Percentiles rank a stretch among this genome's conserved stretches.
Conservation (phyloP, 148 eudicot species). For the Arbutus unedo region DNA sequence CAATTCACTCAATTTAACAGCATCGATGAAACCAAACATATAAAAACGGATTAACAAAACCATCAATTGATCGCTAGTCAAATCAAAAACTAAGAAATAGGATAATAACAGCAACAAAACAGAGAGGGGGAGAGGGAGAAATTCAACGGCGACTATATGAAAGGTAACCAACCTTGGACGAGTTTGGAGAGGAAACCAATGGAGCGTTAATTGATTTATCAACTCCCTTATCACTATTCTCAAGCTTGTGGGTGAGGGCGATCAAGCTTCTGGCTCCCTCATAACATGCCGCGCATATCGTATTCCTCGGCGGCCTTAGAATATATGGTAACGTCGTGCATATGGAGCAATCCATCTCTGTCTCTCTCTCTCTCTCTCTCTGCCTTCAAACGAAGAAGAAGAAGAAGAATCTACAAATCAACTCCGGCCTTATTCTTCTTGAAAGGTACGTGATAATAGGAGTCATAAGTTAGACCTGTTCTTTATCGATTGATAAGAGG, state of each 20-base stretch:
- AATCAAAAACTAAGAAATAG: not conserved
- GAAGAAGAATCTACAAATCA: not conserved
- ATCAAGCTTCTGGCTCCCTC: slow-evolving; percentile 28
- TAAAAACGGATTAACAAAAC: too few relatives aligned
- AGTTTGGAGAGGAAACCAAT: not conserved
- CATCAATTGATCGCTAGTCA: too few relatives aligned
- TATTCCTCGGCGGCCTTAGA: slow-evolving; percentile 77
- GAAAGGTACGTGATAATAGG: not conserved
- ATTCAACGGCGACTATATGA: too few relatives aligned
- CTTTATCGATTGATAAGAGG: not conserved
- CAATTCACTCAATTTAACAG: not conserved
- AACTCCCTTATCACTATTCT: not conserved
- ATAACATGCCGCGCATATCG: slow-evolving; percentile 76
- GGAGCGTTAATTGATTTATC: not conserved
- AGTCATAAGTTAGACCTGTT: not conserved
- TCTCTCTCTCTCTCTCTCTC: slow-evolving; percentile 7
- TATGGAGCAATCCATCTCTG: slow-evolving; percentile 73
- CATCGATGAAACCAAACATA: not conserved
- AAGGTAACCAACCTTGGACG: not conserved
- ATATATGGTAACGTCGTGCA: slow-evolving; percentile 74
- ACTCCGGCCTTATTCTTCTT: not conserved
- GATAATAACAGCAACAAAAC: not conserved
- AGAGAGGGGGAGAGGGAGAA: not conserved
- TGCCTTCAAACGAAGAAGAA: not conserved
- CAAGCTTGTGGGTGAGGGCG: slow-evolving; percentile 1